A percentile compares a stretch with the other conserved stretches of the same genome.
These are phyloP conservation scores for Hymenoscyphus fructigenus DNA, from an alignment of 2,329 filamentous ascomycete genomes.

Conservation along the genomic window DNA sequence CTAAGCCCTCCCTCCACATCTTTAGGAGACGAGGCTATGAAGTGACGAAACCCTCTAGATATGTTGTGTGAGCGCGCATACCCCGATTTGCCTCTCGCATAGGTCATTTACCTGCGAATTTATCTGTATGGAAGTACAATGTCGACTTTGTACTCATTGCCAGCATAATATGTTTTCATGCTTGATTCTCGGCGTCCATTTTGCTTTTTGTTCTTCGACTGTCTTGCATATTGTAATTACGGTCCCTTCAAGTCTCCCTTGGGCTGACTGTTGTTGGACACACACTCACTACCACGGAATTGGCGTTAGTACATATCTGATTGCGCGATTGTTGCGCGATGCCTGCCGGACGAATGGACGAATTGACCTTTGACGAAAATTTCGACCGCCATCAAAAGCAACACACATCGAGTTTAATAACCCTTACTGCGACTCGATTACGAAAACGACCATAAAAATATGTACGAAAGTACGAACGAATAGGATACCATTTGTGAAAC, in stretches of 20 bases:
- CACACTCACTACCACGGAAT: conserved; percentile 21
- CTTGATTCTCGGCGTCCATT: conserved; percentile 21
- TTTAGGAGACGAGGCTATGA: conserved; percentile 29
- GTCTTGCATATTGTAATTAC: conserved; percentile 29
- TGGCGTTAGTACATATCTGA: conserved; percentile 29
- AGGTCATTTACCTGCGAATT: conserved; percentile 10
- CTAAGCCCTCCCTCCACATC: conserved; percentile 21
- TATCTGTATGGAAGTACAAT: conserved; percentile 12
- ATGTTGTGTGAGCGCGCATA: conserved; percentile 22
- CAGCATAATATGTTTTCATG: conserved; percentile 9
- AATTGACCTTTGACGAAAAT: conserved; percentile 21
- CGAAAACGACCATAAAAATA: conserved; percentile 26
- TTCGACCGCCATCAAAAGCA: conserved; percentile 16
- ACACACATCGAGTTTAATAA: conserved; percentile 18
- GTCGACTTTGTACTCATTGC: conserved; percentile 20
- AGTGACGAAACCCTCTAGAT: conserved; percentile 31
- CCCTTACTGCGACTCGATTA: conserved; percentile 21
- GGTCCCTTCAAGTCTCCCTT: conserved; percentile 8
- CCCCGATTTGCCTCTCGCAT: conserved; percentile 20
- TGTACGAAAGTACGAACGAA: conserved; percentile 23
- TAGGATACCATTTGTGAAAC: conserved; percentile 32
- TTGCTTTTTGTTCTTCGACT: conserved; percentile 19
- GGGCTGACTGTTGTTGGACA: conserved; percentile 19
- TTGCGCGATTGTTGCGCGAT: conserved; percentile 15
- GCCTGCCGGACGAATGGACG: conserved; percentile 16